Evolutionary conservation across 1,139 yeast genomes (phyloP).

Genomic region (Taphrina confusa): DNA sequence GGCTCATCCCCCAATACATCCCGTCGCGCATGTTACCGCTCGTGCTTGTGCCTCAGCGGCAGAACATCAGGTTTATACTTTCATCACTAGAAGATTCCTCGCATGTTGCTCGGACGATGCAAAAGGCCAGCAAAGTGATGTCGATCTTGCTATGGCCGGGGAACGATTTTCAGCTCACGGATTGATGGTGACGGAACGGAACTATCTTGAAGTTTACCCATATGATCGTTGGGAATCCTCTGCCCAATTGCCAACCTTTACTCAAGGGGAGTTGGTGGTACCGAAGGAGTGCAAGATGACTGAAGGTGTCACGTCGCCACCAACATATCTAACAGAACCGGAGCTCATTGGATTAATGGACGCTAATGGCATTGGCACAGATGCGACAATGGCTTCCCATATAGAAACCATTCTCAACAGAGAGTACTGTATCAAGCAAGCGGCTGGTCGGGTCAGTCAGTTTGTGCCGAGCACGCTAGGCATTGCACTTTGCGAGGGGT

Average conservation of each 20-base stretch:
- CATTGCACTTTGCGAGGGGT: slow-evolving; percentile 83
- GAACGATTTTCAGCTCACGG: slow-evolving; percentile 75
- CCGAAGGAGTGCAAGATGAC: slow-evolving; percentile 60
- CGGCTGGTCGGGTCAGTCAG: slow-evolving; percentile 40
- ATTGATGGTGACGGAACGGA: slow-evolving; percentile 65
- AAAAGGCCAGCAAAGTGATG: slow-evolving; percentile 66
- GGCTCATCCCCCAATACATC: slow-evolving; percentile 99
- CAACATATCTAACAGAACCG: slow-evolving; percentile 82
- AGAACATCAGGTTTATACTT: slow-evolving; percentile 79
- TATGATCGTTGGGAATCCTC: slow-evolving; percentile 77
- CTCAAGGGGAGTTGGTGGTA: slow-evolving; percentile 57
- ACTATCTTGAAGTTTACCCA: slow-evolving; percentile 76
- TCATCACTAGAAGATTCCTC: slow-evolving; percentile 78
- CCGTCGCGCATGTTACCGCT: slow-evolving; percentile 54
- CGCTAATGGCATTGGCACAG: slow-evolving; percentile 96
- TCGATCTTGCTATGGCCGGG: slow-evolving; percentile 71
- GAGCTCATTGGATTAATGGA: slow-evolving; percentile 94
- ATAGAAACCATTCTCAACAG: slow-evolving; percentile 74
- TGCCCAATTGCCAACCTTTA: slow-evolving; percentile 65
- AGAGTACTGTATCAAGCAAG: slow-evolving; percentile 60
- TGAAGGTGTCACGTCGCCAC: slow-evolving; percentile 78
- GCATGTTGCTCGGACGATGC: slow-evolving; percentile 96
- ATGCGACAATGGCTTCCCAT: slow-evolving; percentile 98
- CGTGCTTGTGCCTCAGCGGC: slow-evolving; percentile 50
- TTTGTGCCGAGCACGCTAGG: slow-evolving; percentile 83